Conservation (phyloP, 2,329 filamentous ascomycete genomes). For the Cercospora berteroae region DNA sequence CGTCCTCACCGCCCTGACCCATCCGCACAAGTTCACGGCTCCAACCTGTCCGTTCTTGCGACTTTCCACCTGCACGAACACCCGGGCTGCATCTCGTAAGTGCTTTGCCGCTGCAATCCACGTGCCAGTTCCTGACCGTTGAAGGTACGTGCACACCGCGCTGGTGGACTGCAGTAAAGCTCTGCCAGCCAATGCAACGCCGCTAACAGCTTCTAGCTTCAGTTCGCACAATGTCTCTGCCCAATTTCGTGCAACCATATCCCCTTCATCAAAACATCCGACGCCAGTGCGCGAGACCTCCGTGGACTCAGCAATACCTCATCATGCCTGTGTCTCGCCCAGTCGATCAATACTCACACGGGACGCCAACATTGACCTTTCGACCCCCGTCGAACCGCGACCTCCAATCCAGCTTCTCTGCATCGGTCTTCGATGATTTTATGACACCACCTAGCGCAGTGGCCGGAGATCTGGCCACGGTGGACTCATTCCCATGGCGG, state of each 20-base stretch:
- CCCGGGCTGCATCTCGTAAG: conserved; percentile 4
- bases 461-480: background rate
- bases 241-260: background rate
- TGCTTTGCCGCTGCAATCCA: background rate
- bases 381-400: background rate
- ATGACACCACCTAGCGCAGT: background rate
- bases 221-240: background rate
- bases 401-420: background rate
- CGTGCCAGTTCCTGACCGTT: background rate
- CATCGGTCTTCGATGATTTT: background rate
- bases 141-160: conserved; percentile 28
- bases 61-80: conserved; percentile 8
- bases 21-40: background rate
- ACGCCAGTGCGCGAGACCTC: background rate
- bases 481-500: background rate
- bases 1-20: background rate
- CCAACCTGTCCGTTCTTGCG: conserved; percentile 9
- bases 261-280: background rate
- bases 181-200: background rate
- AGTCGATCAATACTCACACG: background rate
- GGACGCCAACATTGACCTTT: background rate
- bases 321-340: background rate
- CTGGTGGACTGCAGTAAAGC: conserved; percentile 9
- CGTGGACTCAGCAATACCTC: background rate
- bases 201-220: conserved; percentile 2